Evolutionary conservation across 192 early-diverging fungal genomes (phyloP).

Genomic region (Coemansia sp.): DNA sequence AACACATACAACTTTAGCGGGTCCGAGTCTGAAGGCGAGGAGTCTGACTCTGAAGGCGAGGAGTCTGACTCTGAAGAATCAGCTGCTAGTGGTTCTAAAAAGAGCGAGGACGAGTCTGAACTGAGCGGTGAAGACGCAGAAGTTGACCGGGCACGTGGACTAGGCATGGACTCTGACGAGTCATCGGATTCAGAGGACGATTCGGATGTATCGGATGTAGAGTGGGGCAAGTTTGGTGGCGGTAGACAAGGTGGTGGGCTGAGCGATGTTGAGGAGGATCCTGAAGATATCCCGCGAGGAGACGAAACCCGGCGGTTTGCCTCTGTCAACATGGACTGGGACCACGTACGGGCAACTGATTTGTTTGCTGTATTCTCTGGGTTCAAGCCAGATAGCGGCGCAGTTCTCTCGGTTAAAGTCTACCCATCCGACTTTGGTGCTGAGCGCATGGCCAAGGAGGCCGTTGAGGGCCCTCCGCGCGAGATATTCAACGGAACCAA

Average conservation of each 20-base stretch:
- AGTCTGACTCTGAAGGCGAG: conserved; percentile 21
- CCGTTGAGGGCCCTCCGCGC: conserved; percentile 42
- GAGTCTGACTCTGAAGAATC: conserved; percentile 9
- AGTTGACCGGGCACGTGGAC: conserved; percentile 79
- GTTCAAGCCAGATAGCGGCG: conserved; percentile 73
- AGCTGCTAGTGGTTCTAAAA: conserved; percentile 11
- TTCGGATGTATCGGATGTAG: conserved; percentile 34
- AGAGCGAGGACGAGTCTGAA: conserved; percentile 17
- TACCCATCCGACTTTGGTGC: conserved; percentile 79
- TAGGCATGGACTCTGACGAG: conserved; percentile 57
- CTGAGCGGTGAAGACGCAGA: conserved; percentile 19
- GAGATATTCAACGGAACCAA: conserved; percentile 41
- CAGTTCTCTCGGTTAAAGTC: conserved; percentile 73
- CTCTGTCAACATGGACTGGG: conserved; percentile 93
- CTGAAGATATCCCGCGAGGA: conserved; percentile 56
- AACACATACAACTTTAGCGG: conserved; percentile 58
- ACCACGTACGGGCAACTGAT: conserved; percentile 83
- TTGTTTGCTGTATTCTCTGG: conserved; percentile 80
- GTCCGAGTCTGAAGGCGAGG: conserved; percentile 11
- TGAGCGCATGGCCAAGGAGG: conserved; percentile 57
- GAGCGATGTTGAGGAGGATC: conserved; percentile 58
- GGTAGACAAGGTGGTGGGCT: conserved; percentile 37
- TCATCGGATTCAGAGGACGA: conserved; percentile 36
- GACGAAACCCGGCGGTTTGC: conserved; percentile 74
- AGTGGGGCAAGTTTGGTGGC: conserved; percentile 36